Percentiles rank a stretch among this genome's conserved stretches.
Conservation (phyloP, 305 asterid genomes). For the Euphrasia arctica region DNA sequence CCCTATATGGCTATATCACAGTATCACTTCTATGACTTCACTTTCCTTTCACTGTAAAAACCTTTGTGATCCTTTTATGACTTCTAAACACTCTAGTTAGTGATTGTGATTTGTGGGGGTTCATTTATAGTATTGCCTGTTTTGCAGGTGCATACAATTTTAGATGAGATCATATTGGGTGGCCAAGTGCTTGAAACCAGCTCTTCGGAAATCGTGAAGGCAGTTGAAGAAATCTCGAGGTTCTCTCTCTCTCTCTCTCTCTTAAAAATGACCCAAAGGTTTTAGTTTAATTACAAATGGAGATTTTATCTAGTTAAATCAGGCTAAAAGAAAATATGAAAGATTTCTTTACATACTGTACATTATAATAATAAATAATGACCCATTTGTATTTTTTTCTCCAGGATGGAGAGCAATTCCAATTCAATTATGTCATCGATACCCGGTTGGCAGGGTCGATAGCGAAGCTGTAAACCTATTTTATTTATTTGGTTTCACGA, state of each 20-base stretch:
- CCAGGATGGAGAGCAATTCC: constrained; percentile 68
- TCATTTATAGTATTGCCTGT: constrained; percentile 19
- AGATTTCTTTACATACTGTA: not conserved
- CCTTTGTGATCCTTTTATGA: constrained; percentile 18
- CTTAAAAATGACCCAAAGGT: too few relatives aligned
- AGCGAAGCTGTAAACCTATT: too few relatives aligned
- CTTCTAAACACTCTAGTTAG: constrained; percentile 13
- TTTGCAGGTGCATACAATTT: constrained; percentile 75
- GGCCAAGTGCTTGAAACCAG: constrained; percentile 95
- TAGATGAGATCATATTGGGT: constrained; percentile 88
- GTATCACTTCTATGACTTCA: constrained; percentile 5
- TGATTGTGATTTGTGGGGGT: not conserved
- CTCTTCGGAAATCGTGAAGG: constrained; percentile 69
- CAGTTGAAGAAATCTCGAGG: constrained; percentile 80
- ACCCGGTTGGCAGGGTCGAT: too few relatives aligned
- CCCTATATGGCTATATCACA: too few relatives aligned
- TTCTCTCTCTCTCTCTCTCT: constrained; percentile 27
- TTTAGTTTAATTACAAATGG: too few relatives aligned
- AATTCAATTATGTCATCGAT: constrained; percentile 53
- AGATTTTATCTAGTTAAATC: too few relatives aligned
- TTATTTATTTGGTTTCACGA: too few relatives aligned
- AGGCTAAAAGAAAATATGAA: too few relatives aligned
- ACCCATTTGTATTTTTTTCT: constrained; percentile 22
- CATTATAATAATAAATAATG: constrained; percentile 3
- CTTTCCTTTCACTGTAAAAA: not conserved